Base-by-base conservation (phyloP, 2,329 filamentous ascomycete species). In the Thermomyces lanuginosus region DNA sequence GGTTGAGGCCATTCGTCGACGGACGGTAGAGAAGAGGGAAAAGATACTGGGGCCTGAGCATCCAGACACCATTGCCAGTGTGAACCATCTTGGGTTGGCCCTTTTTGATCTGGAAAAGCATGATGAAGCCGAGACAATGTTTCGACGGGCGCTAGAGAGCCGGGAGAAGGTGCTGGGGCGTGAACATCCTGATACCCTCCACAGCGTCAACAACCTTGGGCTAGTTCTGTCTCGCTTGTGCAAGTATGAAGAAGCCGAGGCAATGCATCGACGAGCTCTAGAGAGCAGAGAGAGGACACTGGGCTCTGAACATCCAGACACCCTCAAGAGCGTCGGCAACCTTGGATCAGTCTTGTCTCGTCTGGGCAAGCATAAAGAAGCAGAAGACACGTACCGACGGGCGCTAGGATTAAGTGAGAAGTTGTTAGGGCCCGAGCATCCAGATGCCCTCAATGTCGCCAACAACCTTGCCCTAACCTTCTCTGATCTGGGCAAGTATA, bases 11-110 rank as follows among this genome's bases (percentile, higher is more conserved):
- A 40, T 13, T n/a, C n/a, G n/a, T n/a, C n/a, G n/a, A n/a, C n/a
- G n/a, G n/a, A n/a, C n/a, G n/a, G 18, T 16, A 16, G 35, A 41
- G 11, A 11, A 12, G 16, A 26, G 40, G 5, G 34, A 39, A 24
- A 16, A 24, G 9, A 33, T 34, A 7, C 34, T 51, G 7, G 47
- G 49, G 5, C 38, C 47, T 19, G 47, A 52, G 28, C 47, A 53
- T 36, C 42, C 48, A 8, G 48, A 47, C 26, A 49, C 46, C 4
- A 31, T 51, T 14, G 46, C 39, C 37, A 41, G 47, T 10, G 38
- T 53, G 20, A 43, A 45, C 13, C 41, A 51, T 26, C 32, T 51
- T 7, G 41, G 45, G 8, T 51, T 46, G 26, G 32, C 47, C 13
- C 35, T 44, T 23, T 39, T 38, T 26, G 43, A 35, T 8, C 12